Conservation (phyloP, 2,329 filamentous ascomycete species). For the Fusarium vanettenii region DNA sequence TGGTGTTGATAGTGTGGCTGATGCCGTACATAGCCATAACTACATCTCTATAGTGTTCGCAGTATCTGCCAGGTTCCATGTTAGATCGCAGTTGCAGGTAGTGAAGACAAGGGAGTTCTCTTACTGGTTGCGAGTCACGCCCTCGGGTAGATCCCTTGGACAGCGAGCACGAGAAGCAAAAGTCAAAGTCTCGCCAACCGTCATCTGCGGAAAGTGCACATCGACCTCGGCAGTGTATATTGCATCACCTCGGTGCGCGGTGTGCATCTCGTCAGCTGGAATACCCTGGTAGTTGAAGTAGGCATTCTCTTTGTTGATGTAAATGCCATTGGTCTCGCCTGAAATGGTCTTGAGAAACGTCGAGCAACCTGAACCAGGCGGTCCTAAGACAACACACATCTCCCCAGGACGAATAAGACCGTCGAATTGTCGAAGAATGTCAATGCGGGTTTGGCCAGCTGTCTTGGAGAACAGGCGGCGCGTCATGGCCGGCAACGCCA, state of each 20-base stretch:
- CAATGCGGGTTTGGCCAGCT: slow-evolving; percentile 64
- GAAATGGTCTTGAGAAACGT: slow-evolving; percentile 84
- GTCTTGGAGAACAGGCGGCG: slow-evolving; percentile 51
- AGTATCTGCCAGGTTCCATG: background rate
- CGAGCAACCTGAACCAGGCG: slow-evolving; percentile 76
- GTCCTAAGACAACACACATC: slow-evolving; percentile 79
- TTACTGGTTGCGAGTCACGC: slow-evolving; percentile 55
- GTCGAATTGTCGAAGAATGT: slow-evolving; percentile 73
- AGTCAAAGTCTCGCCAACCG: slow-evolving; percentile 78
- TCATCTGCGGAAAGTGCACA: slow-evolving; percentile 78
- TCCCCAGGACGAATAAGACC: slow-evolving; percentile 74
- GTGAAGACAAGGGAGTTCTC: no score
- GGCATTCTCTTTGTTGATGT: slow-evolving; percentile 69
- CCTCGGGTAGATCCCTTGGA: slow-evolving; percentile 66
- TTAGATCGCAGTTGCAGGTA: no score
- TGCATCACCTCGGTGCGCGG: slow-evolving; percentile 79
- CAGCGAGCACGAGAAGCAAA: slow-evolving; percentile 78
- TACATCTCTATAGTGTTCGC: slow-evolving; percentile 70
- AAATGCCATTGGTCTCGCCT: slow-evolving; percentile 81
- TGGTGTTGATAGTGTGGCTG: slow-evolving; percentile 73
- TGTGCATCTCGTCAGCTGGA: slow-evolving; percentile 76
- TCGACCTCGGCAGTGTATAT: slow-evolving; percentile 86
- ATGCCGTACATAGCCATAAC: slow-evolving; percentile 78
- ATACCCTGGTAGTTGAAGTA: slow-evolving; percentile 79
- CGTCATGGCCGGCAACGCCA: slow-evolving; percentile 55